Base-by-base conservation (phyloP, 257 asterid genomes). In the Solanum appendiculatum region DNA sequence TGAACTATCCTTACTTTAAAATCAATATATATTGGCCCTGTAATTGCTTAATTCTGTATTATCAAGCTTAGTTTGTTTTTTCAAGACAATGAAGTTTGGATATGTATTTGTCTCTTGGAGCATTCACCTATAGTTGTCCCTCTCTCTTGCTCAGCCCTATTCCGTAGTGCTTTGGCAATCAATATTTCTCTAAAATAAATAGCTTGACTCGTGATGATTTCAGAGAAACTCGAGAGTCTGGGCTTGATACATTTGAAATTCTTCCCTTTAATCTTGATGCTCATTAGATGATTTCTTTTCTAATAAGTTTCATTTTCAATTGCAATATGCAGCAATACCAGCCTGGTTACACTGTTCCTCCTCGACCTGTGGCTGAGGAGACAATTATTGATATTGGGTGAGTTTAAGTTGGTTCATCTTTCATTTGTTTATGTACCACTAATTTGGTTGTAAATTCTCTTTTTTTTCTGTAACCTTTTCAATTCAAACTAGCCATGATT, bases 311-410 rank as follows among this genome's bases (percentile, higher is more conserved):
- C 64, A 10, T 29, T 48, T 80, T 81, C 20, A 29, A 81, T 46
- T 80, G 68, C 85, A 85, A 63, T 85, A 10, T 92, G 92, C 94
- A 97, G 99, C 92, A 90, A 84, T 97, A 97, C 91, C 95, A 94
- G 81, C 92, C 98, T 89, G 98, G 98, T 86, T 97, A 97, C 89
- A 95, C 96, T 83, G 95, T 98, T 75, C 89, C 95, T 87, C 98
- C 98, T 74, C 94, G 95, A 18, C 94, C 98, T 75, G 95, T 91
- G 83, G 86, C 96, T 4, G 98, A 92, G 64, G 99, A 97, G 89
- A 93, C 99, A 68, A 86, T 93, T 83, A 93, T 97, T 58, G 99
- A 96, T 93, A 94, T 97, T 54, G 99, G 99, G 99, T 96, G 91
- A 92, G 90, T 9, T 39, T 89, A 46, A 20, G 60, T 85, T 69